Base-by-base conservation (phyloP, 1,139 yeast genomes). In the Chernovozyma aurita region DNA sequence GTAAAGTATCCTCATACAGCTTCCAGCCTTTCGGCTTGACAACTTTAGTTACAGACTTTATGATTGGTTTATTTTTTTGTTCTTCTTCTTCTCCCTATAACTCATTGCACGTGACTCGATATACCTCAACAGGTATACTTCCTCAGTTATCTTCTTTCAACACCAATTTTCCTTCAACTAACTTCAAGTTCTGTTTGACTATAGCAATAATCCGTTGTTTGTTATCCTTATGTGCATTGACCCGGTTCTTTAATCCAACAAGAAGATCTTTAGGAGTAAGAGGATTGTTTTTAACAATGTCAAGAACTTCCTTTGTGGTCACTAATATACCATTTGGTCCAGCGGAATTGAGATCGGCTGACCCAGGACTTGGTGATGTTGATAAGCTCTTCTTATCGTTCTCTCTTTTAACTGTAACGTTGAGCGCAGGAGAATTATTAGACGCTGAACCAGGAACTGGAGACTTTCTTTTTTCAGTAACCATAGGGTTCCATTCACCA, bases 401-500 rank as follows among this genome's bases (percentile, higher is more conserved):
- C 28, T 26, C 28, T 14, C 12, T 26, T 12, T 26, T 26, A 16
- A 26, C 28, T 26, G 17, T 18, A 50, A 52, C 8, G 26, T 29
- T 29, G 43, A 47, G n/a, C 40, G 6, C 11, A 7, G 18, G 13
- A 24, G 14, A 6, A 24, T 24, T 13, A n/a, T 5, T 24, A 8
- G 15, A 15, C 21, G 12, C 16, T 21, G 30, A 58, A n/a, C n/a
- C n/a, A 4, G 35, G 32, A 49, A 44, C 68, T 73, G 44, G 36
- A 11, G 55, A 47, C 3, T 55, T 42, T n/a, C 59, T 50, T 40
- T 71, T 55, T 47, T 74, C 70, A 3, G 76, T 8, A 13, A 26
- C 77, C 35, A 64, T 64, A 21, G 95, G 92, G 53, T 82, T 81
- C 96, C 97, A 88, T 34, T 80, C 85, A 15, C 95, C 95, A 18